A percentile compares a stretch with the other conserved stretches of the same genome.
phyloP scores from a whole-genome alignment of 1,284 basidiomycete genomes.

The Cryptococcus deneoformans region DNA sequence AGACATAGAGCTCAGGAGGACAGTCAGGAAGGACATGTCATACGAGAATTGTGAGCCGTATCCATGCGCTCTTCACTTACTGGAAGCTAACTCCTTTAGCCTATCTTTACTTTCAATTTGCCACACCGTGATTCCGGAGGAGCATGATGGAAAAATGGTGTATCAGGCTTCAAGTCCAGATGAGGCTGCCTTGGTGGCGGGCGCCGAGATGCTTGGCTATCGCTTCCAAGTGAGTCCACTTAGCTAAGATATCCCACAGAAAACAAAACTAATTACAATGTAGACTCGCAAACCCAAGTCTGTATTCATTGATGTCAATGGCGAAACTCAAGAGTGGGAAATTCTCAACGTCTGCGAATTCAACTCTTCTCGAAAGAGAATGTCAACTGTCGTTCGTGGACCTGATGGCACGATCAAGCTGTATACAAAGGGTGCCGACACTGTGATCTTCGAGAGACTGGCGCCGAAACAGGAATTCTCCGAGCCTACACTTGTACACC shows the following conservation, averaged over 20 bases:
- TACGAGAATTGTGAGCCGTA: constrained; percentile 66
- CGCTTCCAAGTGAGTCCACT: constrained; percentile 74
- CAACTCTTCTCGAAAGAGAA: constrained; percentile 95
- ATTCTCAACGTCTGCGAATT: constrained; percentile 98
- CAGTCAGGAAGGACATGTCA: constrained; percentile 63
- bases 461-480: constrained; percentile 74
- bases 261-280: not conserved
- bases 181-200: constrained; percentile 92
- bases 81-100: constrained; percentile 13
- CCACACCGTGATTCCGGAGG: constrained; percentile 98
- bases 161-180: constrained; percentile 98
- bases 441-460: constrained; percentile 88
- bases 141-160: constrained; percentile 72
- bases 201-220: constrained; percentile 89
- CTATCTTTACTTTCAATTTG: constrained; percentile 90
- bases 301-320: constrained; percentile 80
- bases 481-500: constrained; percentile 82
- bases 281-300: constrained; percentile 95
- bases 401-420: constrained; percentile 91
- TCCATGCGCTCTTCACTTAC: not conserved
- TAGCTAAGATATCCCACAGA: constrained; percentile 1
- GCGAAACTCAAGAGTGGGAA: constrained; percentile 74
- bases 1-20: constrained; percentile 52
- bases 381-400: constrained; percentile 89
- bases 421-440: constrained; percentile 97